Evolutionary conservation across 192 early-diverging fungal genomes (phyloP), one percentile per base, ranked within the genome.

Genomic region (Diversispora eburnea): DNA sequence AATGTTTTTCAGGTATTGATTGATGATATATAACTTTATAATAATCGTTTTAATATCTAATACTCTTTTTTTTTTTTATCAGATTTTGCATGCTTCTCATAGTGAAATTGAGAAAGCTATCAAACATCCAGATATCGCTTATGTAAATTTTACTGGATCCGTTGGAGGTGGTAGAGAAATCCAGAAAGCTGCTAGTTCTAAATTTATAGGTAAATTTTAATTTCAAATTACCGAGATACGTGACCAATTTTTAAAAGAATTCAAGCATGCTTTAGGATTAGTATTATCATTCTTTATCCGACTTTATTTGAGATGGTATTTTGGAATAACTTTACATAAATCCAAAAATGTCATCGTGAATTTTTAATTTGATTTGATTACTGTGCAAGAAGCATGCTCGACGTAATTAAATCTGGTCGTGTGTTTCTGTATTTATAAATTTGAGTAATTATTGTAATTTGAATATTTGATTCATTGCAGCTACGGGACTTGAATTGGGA

Each of bases 141-240:
- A 87, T 80, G 88, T 91, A 56, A 86, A 87, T 65, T 94, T 94
- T 72, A 94, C 93, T 1, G 93, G 93, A 33, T 91, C 89, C 4
- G 88, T 91, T 42, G 83, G 88, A 7, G 88, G 87, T 7, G 93
- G 93, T 3, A 81, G 82, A 25, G 84, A 88, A 70, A 88, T 93
- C 62, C 81, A 79, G 56, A 80, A 77, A 20, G 82, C 77, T 33
- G 86, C 86, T 68, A 87, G 76, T 59, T 67, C 75, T 17, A 85
- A 83, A 56, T 85, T 91, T 41, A 87, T 90, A 69, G 88, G 88
- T 90, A 80, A 72, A 2, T 33, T 33, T 33, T 33, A 33, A 33
- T 33, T 33, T 2, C 0, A 33, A 33, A 33, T 33, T 33, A 33
- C 25, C 25, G 25, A 33, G 25, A 33, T 33, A 33, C 25, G 25